A percentile compares a stretch with the other conserved stretches of the same genome.
phyloP scores from a whole-genome alignment of 2,329 filamentous ascomycete genomes.

The Aspergillus arachidicola region DNA sequence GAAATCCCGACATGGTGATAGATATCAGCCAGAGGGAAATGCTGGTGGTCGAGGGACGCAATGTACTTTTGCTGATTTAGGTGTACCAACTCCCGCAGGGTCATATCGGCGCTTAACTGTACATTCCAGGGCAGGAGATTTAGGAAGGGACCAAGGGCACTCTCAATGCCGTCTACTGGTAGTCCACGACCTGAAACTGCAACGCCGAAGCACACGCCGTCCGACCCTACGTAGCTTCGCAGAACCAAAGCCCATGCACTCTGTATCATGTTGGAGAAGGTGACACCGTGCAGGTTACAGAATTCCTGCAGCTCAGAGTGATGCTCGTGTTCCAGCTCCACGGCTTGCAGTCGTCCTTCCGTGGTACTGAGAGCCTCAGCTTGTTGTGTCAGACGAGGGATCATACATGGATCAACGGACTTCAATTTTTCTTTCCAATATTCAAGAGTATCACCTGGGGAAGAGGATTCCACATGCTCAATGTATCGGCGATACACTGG shows the following conservation, averaged over 20 bases:
- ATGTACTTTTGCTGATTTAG: neutral
- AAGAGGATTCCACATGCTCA: neutral
- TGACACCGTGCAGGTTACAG: too few species aligned
- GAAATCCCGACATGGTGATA: neutral
- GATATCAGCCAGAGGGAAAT: neutral
- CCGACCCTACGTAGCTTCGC: slow-evolving; percentile 34
- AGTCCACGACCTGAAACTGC: slow-evolving; percentile 44
- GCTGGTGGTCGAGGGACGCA: neutral
- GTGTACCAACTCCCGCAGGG: neutral
- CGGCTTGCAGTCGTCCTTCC: too few species aligned
- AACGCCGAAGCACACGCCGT: slow-evolving; percentile 44
- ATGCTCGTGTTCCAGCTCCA: too few species aligned
- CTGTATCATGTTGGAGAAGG: too few species aligned
- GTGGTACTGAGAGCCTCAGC: too few species aligned
- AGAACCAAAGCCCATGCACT: slow-evolving; percentile 41
- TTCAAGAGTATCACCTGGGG: neutral
- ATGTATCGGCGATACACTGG: slow-evolving; percentile 6
- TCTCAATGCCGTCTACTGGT: slow-evolving; percentile 33
- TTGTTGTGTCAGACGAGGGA: too few species aligned
- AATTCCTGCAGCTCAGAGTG: too few species aligned
- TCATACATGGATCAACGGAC: slow-evolving; percentile 34
- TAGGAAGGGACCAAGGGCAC: slow-evolving; percentile 39
- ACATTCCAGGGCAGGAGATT: slow-evolving; percentile 9
- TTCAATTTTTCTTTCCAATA: slow-evolving; percentile 19
- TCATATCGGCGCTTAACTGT: neutral